Evolutionary conservation across 345 rosid species (phyloP), one percentile per base, ranked within the genome.

Genomic region (Adansonia digitata): DNA sequence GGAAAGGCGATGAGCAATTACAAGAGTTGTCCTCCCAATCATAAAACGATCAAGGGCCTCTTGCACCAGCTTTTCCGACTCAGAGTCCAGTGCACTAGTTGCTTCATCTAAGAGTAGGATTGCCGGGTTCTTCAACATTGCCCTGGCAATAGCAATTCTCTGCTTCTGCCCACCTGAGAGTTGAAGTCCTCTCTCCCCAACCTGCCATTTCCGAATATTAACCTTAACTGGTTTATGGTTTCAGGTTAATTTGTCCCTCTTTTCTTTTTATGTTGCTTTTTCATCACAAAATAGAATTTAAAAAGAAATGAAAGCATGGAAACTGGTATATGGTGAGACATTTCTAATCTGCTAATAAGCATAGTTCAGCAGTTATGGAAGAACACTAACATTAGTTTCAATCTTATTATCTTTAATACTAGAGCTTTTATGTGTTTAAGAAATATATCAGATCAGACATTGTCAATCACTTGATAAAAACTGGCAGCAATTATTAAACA

Each of bases 151-250:
- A 12, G 98, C 98, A 75, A 94, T 88, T 80, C 98, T 84, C 81
- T 94, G 98, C 87, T 92, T 94, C 84, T 94, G 98, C 55, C 98
- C 98, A 78, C 98, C 98, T 4, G 98, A 94, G 7, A 94, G 89
- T 79, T 94, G 98, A 74, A 94, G 68, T 52, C 98, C 98, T 80
- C 98, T 94, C 79, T 94, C 98, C 55, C 98, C 98, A 4, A 92
- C 98, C 98, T 94, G 88, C 81, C 85, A 94, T 83, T 83, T 77
- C 70, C 65, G 60, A 46, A 51, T 73, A 31, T 20, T 24, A 43
- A 31, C 34, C 57, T 37, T 42, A 63, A 27, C 34, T 15, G 17
- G 2, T 63, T 60, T 31, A 34, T 34, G 24, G 20, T 24, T 69
- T 27, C 65, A 35, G 8, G 11, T 18, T 13, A 29, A n/a, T 6